These are phyloP conservation scores for Alternaria consortialis DNA, from an alignment of 2,329 filamentous ascomycete species.

Conservation along the genomic window DNA sequence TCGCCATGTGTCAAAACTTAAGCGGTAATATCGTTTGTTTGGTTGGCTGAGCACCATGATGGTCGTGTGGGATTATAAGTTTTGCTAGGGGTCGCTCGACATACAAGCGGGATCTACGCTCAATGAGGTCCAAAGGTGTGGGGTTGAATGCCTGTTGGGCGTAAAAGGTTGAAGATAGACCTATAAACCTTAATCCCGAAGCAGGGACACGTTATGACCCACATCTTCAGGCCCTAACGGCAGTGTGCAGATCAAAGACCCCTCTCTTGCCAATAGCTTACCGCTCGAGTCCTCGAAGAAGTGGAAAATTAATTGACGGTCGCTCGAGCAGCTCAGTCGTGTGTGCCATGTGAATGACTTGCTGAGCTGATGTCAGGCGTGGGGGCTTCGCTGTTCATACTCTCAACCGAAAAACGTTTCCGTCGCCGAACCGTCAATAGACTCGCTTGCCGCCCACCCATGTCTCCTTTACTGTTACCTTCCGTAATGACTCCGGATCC, in stretches of 20 bases:
- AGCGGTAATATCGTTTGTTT: slow-evolving; percentile 17
- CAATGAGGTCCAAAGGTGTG: slow-evolving; percentile 4
- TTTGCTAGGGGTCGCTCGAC: slow-evolving; percentile 8
- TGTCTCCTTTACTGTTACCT: slow-evolving; percentile 68
- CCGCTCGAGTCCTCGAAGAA: not conserved
- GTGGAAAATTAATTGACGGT: not conserved
- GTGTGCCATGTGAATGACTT: not conserved
- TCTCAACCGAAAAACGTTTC: slow-evolving; percentile 14
- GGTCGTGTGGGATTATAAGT: slow-evolving; percentile 21
- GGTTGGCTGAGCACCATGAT: slow-evolving; percentile 43
- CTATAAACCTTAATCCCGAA: not conserved
- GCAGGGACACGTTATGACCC: slow-evolving; percentile 1
- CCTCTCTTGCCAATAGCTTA: not conserved
- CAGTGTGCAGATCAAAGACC: not conserved
- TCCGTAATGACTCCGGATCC: slow-evolving; percentile 61
- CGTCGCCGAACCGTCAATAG: slow-evolving; percentile 36
- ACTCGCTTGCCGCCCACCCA: slow-evolving; percentile 69
- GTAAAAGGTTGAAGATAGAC: not conserved
- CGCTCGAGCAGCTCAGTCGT: slow-evolving; percentile 1
- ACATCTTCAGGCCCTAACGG: not conserved
- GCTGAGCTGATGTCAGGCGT: not conserved
- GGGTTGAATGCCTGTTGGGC: not conserved
- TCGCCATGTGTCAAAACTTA: slow-evolving; percentile 9
- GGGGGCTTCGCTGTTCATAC: not conserved
- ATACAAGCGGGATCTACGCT: slow-evolving; percentile 13